Conservation (phyloP, 2,329 filamentous ascomycete genomes). For the Ilyonectria destructans region DNA sequence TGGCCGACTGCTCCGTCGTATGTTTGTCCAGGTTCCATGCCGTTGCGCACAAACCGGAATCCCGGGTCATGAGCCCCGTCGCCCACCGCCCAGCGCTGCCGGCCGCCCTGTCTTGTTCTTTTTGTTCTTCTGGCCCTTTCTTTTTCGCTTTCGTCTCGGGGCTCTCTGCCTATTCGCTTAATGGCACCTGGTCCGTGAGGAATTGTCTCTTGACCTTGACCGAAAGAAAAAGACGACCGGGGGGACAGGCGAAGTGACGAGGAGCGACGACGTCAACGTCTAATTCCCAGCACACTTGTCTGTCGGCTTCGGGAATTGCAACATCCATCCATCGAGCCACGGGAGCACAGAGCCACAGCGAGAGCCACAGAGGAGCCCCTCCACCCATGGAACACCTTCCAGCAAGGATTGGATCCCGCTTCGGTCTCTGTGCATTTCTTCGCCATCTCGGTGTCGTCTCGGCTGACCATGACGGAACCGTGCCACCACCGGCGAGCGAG, state of each 20-base stretch:
- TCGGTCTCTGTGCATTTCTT: constrained; percentile 35
- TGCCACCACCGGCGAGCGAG: constrained; percentile 32
- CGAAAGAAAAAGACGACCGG: background rate
- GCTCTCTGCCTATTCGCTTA: constrained; percentile 13
- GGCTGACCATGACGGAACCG: constrained; percentile 46
- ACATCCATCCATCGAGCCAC: constrained; percentile 22
- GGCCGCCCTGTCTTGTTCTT: constrained; percentile 21
- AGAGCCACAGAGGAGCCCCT: constrained; percentile 11
- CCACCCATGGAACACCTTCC: constrained; percentile 15
- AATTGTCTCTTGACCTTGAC: constrained; percentile 1
- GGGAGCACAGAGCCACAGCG: constrained; percentile 15
- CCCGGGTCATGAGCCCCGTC: constrained; percentile 36
- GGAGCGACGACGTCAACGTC: constrained; percentile 1
- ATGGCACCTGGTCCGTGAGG: constrained; percentile 6
- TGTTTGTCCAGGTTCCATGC: constrained; percentile 32
- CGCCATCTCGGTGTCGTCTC: constrained; percentile 34
- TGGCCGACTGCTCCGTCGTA: constrained; percentile 30
- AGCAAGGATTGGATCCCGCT: constrained; percentile 30
- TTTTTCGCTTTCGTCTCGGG: constrained; percentile 2
- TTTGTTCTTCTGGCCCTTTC: constrained; percentile 13
- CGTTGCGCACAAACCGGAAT: constrained; percentile 33
- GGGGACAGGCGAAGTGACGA: background rate
- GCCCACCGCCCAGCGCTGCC: constrained; percentile 20
- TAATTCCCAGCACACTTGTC: constrained; percentile 15
- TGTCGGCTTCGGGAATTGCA: constrained; percentile 28